Base-by-base conservation (phyloP, 345 rosid genomes). In the Ceriops zippeliana region DNA sequence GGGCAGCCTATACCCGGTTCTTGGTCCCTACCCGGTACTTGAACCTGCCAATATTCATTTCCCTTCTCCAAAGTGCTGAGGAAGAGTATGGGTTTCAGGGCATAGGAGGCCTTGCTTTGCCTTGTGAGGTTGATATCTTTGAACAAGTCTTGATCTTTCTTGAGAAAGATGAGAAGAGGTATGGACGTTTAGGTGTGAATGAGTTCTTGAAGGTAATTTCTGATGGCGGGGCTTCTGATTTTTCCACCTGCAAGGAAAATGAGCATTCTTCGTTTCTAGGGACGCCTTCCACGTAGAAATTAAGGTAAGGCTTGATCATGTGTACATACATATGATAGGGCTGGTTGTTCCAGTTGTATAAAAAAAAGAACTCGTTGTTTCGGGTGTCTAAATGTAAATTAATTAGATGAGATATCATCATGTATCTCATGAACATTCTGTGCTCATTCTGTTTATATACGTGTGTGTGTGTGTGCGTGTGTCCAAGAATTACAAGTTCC, bases 1-100 rank as follows among this genome's bases (percentile, higher is more conserved):
- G 75, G 7, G 51, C 19, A 6, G 58, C 16, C 10, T 65, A 64
- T 6, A 9, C 19, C 54, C 56, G 73, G 64, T 69, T 68, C 68
- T 31, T 74, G 78, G 49, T 74, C 52, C 73, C 73, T 1, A 63
- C 69, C 6, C 52, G 70, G 31, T 63, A 63, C 69, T 20, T 74
- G 69, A 74, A 58, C 32, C 46, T 74, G 2, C 73, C 69, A 7
- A 62, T 63, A 5, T 54, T 74, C 46, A 21, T 47, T 5, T 6
- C 52, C 21, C 78, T 74, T 26, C 65, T 74, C 26, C 52, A 69
- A 19, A 37, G 58, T 47, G 65, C 78, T 16, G 70, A 63, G 31
- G 73, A 74, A 28, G 65, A 69, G 57, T 74, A 53, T 16, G 78
- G 73, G 52, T 74, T 68, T 38, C 34, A 49, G 37, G 34, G 20